Conservation (phyloP, 1,284 basidiomycete species). For the Rhodotorula sp. region DNA sequence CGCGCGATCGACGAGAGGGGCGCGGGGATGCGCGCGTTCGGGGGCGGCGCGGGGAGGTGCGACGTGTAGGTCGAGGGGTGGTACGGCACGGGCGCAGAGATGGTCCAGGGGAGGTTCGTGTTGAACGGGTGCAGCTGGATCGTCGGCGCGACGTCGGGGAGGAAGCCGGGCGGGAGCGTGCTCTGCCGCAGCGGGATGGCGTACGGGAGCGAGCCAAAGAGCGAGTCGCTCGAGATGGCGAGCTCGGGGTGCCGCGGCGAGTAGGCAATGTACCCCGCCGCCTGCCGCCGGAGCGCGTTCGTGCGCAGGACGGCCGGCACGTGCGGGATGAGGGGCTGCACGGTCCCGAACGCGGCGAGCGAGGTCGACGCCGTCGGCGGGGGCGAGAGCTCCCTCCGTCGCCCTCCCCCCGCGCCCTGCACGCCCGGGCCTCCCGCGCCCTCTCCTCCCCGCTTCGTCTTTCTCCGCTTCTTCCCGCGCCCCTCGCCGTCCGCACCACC, state of each 20-base stretch:
- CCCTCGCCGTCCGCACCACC: background rate
- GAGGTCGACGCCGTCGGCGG: conserved; percentile 20
- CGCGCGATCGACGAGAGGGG: conserved; percentile 19
- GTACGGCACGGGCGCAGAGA: conserved; percentile 43
- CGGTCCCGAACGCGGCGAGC: conserved; percentile 19
- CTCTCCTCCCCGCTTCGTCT: background rate
- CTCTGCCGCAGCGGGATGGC: conserved; percentile 33
- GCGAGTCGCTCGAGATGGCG: conserved; percentile 39
- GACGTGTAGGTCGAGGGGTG: conserved; percentile 27
- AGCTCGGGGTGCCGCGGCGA: conserved; percentile 24
- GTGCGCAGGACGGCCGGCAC: conserved; percentile 17
- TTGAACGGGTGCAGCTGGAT: conserved; percentile 44
- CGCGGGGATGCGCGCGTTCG: conserved; percentile 34
- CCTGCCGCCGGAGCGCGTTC: conserved; percentile 27
- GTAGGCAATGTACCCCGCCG: conserved; percentile 27
- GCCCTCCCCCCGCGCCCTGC: background rate
- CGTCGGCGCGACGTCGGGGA: conserved; percentile 37
- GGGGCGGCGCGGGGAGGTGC: conserved; percentile 35
- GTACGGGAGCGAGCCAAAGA: conserved; percentile 42
- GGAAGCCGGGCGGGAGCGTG: conserved; percentile 43
- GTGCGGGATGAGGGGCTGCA: conserved; percentile 31
- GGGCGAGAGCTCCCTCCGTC: conserved; percentile 29
- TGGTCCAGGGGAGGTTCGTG: conserved; percentile 41
- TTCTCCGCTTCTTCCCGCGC: conserved; percentile 7
- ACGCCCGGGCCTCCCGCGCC: background rate